phyloP scores from a whole-genome alignment of 2,329 filamentous ascomycete genomes.

The Fusarium acutatum region DNA sequence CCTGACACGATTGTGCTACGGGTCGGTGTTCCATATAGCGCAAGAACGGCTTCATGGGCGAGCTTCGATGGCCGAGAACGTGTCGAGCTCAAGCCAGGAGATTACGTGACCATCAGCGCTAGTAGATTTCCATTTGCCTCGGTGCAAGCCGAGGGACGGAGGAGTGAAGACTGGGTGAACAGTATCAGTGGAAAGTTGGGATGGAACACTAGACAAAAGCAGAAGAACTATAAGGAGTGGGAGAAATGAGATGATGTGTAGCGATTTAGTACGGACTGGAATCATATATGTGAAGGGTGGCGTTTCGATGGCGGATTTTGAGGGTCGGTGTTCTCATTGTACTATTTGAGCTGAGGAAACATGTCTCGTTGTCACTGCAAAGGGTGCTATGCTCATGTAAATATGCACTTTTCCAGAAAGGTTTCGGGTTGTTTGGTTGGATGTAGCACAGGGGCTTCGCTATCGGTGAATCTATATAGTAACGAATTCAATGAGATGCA shows the following conservation, averaged over 20 bases:
- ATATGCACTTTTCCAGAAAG: background rate
- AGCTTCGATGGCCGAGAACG: constrained; percentile 95
- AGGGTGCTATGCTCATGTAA: background rate
- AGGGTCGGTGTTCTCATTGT: background rate
- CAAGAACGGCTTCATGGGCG: constrained; percentile 91
- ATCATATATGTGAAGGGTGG: background rate
- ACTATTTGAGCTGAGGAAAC: background rate
- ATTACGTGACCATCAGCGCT: constrained; percentile 86
- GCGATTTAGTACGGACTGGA: background rate
- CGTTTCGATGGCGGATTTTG: background rate
- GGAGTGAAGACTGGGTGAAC: constrained; percentile 83
- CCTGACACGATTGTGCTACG: constrained; percentile 95
- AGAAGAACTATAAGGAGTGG: constrained; percentile 69
- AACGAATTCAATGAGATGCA: background rate
- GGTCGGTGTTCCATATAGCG: constrained; percentile 93
- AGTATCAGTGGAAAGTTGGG: constrained; percentile 81
- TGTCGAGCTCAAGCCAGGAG: constrained; percentile 78
- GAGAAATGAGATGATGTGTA: constrained; percentile 40
- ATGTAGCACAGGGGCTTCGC: background rate
- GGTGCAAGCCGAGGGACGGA: constrained; percentile 73
- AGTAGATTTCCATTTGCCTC: constrained; percentile 82
- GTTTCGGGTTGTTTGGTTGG: background rate
- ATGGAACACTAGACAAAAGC: constrained; percentile 83
- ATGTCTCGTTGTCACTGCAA: background rate
- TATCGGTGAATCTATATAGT: background rate